Evolutionary conservation across 176 grass and related monocot species (phyloP).

Genomic region (Bonia amplexicaulis): DNA sequence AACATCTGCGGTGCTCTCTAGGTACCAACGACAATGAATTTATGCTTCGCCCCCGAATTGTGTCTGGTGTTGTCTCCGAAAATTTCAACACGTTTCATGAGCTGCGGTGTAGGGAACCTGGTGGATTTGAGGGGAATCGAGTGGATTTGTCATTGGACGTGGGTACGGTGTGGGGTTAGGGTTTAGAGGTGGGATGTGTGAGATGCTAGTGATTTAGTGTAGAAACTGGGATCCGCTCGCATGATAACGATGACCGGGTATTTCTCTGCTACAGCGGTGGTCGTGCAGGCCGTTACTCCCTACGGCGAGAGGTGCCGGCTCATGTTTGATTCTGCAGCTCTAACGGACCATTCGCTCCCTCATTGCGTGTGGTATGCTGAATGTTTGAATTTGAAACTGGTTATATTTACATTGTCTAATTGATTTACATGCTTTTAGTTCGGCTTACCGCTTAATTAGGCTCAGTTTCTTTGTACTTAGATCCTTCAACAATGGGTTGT

Average conservation of each 20-base stretch:
- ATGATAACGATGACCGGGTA: slow-evolving; percentile 67
- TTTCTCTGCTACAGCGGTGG: slow-evolving; percentile 66
- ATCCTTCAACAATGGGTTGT: slow-evolving; percentile 60
- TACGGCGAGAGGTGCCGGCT: slow-evolving; percentile 40
- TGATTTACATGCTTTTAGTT: slow-evolving; percentile 45
- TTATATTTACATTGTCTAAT: slow-evolving; percentile 47
- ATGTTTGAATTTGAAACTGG: slow-evolving; percentile 55
- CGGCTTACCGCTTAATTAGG: slow-evolving; percentile 46
- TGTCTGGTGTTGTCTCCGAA: not conserved
- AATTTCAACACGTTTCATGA: not conserved
- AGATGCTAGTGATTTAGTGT: slow-evolving; percentile 42
- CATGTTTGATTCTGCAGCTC: slow-evolving; percentile 50
- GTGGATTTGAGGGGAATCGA: slow-evolving; percentile 3
- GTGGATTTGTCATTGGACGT: slow-evolving; percentile 13
- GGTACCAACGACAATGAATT: not conserved
- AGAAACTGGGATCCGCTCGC: slow-evolving; percentile 44
- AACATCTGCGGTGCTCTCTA: not conserved
- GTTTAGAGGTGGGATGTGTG: not conserved
- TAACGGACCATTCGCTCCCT: slow-evolving; percentile 51
- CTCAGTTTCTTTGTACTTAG: slow-evolving; percentile 54
- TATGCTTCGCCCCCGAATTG: not conserved
- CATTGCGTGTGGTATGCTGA: slow-evolving; percentile 58
- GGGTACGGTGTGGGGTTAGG: not conserved
- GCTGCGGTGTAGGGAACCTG: slow-evolving; percentile 14
- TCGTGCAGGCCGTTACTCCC: slow-evolving; percentile 39